A percentile compares a stretch with the other conserved stretches of the same genome.
Conservation (phyloP, 176 grass and related monocot species). For the Oropetium thomaeum region DNA sequence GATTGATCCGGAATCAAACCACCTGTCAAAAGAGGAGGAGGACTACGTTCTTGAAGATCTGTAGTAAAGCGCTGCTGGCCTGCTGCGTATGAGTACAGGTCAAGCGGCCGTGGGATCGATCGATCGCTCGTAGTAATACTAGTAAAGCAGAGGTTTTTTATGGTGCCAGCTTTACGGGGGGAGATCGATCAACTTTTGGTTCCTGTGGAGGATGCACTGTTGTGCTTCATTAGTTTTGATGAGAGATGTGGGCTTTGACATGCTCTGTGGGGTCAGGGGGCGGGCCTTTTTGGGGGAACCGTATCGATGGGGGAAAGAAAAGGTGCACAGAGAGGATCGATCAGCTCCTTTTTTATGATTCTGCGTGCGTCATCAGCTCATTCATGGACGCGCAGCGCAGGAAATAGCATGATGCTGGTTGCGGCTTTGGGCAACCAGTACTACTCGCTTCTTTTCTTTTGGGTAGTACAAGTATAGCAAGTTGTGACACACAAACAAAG, state of each 20-base stretch:
- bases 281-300: slow-evolving; percentile 30
- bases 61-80: background rate
- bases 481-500: too few species aligned
- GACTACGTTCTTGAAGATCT: too few species aligned
- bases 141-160: background rate
- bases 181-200: background rate
- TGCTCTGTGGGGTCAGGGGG: slow-evolving; percentile 9
- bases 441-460: too few species aligned
- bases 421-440: too few species aligned
- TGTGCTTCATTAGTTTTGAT: background rate
- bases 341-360: background rate
- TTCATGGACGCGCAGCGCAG: too few species aligned
- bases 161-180: background rate
- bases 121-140: background rate
- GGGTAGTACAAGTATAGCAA: too few species aligned
- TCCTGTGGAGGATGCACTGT: slow-evolving; percentile 10
- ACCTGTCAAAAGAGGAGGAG: slow-evolving; percentile 48
- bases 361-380: slow-evolving; percentile 18
- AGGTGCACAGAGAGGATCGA: slow-evolving; percentile 26
- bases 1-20: slow-evolving; percentile 7
- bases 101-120: slow-evolving; percentile 17
- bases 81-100: slow-evolving; percentile 22
- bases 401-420: background rate
- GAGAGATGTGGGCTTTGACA: slow-evolving; percentile 40
- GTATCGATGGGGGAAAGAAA: slow-evolving; percentile 24